Evolutionary conservation across 257 asterid genomes (phyloP).

Genomic region (Nyctanthes arbortristis): DNA sequence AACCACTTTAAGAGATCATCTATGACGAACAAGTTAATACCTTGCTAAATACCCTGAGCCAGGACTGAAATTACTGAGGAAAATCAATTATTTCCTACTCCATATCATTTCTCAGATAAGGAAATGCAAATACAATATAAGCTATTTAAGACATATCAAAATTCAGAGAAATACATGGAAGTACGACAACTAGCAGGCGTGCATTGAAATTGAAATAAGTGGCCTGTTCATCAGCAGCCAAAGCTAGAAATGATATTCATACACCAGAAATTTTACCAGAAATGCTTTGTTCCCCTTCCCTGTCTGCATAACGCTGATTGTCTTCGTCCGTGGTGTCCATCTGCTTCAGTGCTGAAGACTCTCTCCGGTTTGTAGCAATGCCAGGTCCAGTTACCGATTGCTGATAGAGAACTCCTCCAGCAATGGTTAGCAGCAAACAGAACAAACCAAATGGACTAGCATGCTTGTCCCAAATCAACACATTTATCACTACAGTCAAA

Average conservation of each 20-base stretch:
- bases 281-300: slow-evolving; percentile 55
- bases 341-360: slow-evolving; percentile 37
- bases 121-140: not conserved
- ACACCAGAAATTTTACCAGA: slow-evolving; percentile 63
- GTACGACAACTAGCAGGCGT: slow-evolving; percentile 2
- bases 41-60: slow-evolving; percentile 1
- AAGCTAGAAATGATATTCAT: slow-evolving; percentile 33
- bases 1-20: slow-evolving; percentile 20
- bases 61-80: slow-evolving; percentile 1
- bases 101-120: not conserved
- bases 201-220: slow-evolving; percentile 18
- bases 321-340: slow-evolving; percentile 34
- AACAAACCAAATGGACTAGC: slow-evolving; percentile 86
- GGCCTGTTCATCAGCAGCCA: slow-evolving; percentile 20
- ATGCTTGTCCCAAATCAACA: slow-evolving; percentile 97
- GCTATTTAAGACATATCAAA: not conserved
- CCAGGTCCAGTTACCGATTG: slow-evolving; percentile 78
- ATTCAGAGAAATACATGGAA: not conserved
- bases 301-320: slow-evolving; percentile 29
- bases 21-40: slow-evolving; percentile 18
- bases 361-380: slow-evolving; percentile 46
- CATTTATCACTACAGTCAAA: slow-evolving; percentile 88
- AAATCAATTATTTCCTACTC: slow-evolving; percentile 9
- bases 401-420: slow-evolving; percentile 93
- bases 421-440: slow-evolving; percentile 76